These are phyloP conservation scores for Dalbergia cochinchinensis DNA, from an alignment of 306 rosid species.

Conservation along the genomic window DNA sequence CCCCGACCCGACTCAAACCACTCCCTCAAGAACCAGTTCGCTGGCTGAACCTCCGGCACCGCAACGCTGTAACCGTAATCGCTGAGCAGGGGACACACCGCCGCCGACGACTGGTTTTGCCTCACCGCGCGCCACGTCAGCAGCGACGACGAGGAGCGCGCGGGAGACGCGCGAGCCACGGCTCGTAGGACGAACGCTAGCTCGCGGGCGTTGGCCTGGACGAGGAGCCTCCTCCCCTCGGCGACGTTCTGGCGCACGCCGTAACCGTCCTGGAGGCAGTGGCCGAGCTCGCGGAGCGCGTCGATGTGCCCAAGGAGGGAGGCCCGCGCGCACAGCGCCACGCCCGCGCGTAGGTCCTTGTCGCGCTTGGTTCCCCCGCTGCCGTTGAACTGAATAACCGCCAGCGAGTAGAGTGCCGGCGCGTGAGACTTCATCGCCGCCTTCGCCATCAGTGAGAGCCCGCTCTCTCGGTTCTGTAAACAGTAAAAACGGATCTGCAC, in stretches of 20 bases:
- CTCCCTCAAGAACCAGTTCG: slow-evolving; percentile 73
- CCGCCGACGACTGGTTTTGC: not conserved
- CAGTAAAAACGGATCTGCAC: slow-evolving; percentile 88
- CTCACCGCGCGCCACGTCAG: slow-evolving; percentile 47
- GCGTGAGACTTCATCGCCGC: slow-evolving; percentile 79
- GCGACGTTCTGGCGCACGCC: slow-evolving; percentile 64
- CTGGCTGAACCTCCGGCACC: slow-evolving; percentile 69
- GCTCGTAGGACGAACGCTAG: slow-evolving; percentile 55
- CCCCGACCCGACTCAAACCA: slow-evolving; percentile 71
- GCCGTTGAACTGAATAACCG: slow-evolving; percentile 94
- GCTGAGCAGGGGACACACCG: slow-evolving; percentile 57
- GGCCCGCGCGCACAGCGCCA: slow-evolving; percentile 79
- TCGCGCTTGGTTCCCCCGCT: slow-evolving; percentile 76
- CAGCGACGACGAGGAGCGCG: slow-evolving; percentile 5
- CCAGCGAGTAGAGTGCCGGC: slow-evolving; percentile 80
- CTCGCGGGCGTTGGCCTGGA: slow-evolving; percentile 87
- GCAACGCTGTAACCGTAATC: slow-evolving; percentile 63
- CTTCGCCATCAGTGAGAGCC: slow-evolving; percentile 77
- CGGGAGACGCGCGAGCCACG: not conserved
- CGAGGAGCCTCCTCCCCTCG: slow-evolving; percentile 72
- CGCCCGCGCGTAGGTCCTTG: slow-evolving; percentile 80
- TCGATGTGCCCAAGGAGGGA: slow-evolving; percentile 77
- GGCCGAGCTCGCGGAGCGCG: slow-evolving; percentile 91
- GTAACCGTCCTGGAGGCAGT: slow-evolving; percentile 93
- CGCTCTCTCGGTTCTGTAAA: slow-evolving; percentile 69